Percentiles rank a stretch among this genome's conserved stretches.
Conservation (phyloP, 1,284 basidiomycete species). For the Ceratobasidium papillatum region DNA sequence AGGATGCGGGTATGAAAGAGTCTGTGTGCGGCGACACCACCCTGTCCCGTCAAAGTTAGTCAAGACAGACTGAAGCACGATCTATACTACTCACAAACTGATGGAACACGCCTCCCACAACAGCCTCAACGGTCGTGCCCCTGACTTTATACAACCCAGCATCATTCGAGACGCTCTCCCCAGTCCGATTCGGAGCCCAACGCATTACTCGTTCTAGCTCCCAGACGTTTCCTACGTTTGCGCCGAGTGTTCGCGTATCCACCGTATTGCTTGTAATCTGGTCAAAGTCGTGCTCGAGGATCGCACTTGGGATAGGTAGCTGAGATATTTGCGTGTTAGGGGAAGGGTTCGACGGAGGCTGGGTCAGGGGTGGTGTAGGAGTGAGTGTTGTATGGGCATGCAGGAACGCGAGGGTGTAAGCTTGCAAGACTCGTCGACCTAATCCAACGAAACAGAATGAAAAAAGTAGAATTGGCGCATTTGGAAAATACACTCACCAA, state of each 20-base stretch:
- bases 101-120: slow-evolving; percentile 78
- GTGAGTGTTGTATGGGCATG: slow-evolving; percentile 54
- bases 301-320: not conserved
- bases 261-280: slow-evolving; percentile 63
- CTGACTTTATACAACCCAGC: slow-evolving; percentile 78
- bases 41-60: slow-evolving; percentile 53
- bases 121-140: slow-evolving; percentile 75
- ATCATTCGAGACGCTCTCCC: slow-evolving; percentile 48
- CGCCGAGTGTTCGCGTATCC: slow-evolving; percentile 73
- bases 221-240: slow-evolving; percentile 76
- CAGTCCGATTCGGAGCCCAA: slow-evolving; percentile 60
- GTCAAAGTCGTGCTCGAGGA: slow-evolving; percentile 54
- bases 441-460: slow-evolving; percentile 25
- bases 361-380: slow-evolving; percentile 50
- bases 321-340: slow-evolving; percentile 51
- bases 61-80: not conserved
- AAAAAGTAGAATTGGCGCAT: not conserved
- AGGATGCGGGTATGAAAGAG: slow-evolving; percentile 73
- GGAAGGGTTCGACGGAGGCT: slow-evolving; percentile 53
- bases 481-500: slow-evolving; percentile 60
- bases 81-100: slow-evolving; percentile 69
- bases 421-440: slow-evolving; percentile 78
- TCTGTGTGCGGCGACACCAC: slow-evolving; percentile 67
- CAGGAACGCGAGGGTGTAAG: slow-evolving; percentile 76
- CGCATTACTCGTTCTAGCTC: slow-evolving; percentile 69